A percentile compares a stretch with the other conserved stretches of the same genome.
Evolutionary conservation across 1,139 yeast species (phyloP).

Genomic region (Yamadazyma atmosphaerica): DNA sequence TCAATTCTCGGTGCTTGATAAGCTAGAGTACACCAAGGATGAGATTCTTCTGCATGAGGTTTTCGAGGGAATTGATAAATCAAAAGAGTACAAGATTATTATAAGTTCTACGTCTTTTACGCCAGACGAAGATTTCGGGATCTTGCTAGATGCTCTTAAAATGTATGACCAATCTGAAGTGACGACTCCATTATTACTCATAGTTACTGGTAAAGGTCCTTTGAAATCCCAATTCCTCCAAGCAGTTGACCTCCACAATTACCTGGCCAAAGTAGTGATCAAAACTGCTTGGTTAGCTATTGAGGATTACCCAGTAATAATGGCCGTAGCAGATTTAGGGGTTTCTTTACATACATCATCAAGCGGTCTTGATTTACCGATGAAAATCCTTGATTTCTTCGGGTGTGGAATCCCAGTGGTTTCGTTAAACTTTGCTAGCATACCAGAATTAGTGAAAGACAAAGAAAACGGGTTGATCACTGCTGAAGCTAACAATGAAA

Average conservation of each 20-base stretch:
- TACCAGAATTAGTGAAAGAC: slow-evolving; percentile 57
- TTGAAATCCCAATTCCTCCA: slow-evolving; percentile 50
- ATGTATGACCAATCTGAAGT: slow-evolving; percentile 46
- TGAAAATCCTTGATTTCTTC: slow-evolving; percentile 95
- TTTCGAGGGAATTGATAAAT: slow-evolving; percentile 32
- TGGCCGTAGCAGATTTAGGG: slow-evolving; percentile 83
- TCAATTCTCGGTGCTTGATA: slow-evolving; percentile 56
- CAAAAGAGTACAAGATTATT: slow-evolving; percentile 55
- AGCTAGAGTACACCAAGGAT: slow-evolving; percentile 17
- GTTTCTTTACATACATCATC: slow-evolving; percentile 89
- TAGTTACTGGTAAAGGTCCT: slow-evolving; percentile 97
- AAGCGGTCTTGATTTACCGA: slow-evolving; percentile 92
- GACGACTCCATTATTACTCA: slow-evolving; percentile 57
- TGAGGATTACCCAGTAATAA: slow-evolving; percentile 76
- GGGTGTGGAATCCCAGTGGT: slow-evolving; percentile 95
- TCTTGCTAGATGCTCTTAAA: slow-evolving; percentile 68
- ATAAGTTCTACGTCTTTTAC: slow-evolving; percentile 93
- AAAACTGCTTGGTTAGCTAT: slow-evolving; percentile 74
- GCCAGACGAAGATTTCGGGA: slow-evolving; percentile 85
- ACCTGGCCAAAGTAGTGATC: slow-evolving; percentile 51
- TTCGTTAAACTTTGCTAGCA: slow-evolving; percentile 73
- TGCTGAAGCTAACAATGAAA: slow-evolving; percentile 13
- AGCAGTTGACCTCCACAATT: slow-evolving; percentile 43
- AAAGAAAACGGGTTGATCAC: slow-evolving; percentile 47
- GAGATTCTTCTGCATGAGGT: slow-evolving; percentile 42